These are phyloP conservation scores for Ophiosphaerella korrae DNA, from an alignment of 2,329 filamentous ascomycete genomes.

Conservation along the genomic window DNA sequence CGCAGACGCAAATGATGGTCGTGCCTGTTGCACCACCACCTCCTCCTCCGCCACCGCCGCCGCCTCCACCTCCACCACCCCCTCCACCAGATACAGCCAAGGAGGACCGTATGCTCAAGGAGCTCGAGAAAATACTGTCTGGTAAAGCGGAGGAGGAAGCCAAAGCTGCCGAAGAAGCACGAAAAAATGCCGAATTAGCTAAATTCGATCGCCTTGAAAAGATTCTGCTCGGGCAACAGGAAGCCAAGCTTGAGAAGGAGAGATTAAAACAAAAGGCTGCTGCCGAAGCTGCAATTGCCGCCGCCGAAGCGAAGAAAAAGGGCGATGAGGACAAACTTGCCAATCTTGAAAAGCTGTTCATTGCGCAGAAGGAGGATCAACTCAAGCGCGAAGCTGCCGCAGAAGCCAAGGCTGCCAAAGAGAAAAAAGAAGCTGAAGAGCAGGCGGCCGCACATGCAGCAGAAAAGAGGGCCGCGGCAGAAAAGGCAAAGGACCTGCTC, in stretches of 20 bases:
- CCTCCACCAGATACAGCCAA: conserved; percentile 28
- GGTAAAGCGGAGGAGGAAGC: conserved; percentile 38
- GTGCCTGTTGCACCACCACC: conserved; percentile 18
- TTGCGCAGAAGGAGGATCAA: conserved; percentile 50
- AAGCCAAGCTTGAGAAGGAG: conserved; percentile 31
- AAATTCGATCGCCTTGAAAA: conserved; percentile 46
- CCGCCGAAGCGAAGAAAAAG: conserved; percentile 40
- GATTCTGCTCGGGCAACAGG: conserved; percentile 43
- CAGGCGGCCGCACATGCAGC: conserved; percentile 58
- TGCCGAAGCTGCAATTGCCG: conserved; percentile 34
- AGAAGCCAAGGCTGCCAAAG: conserved; percentile 39
- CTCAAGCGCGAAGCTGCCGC: conserved; percentile 43
- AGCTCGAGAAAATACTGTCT: conserved; percentile 36
- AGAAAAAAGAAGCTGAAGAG: conserved; percentile 56
- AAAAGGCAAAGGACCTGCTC: conserved; percentile 31
- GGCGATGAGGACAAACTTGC: conserved; percentile 42
- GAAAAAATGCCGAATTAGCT: conserved; percentile 40
- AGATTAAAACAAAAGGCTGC: conserved; percentile 22
- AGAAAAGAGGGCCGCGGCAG: conserved; percentile 50
- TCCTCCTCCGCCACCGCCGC: conserved; percentile 7
- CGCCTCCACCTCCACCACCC: conserved; percentile 28
- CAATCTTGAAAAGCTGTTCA: conserved; percentile 47
- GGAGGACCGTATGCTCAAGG: conserved; percentile 40
- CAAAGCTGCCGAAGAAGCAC: conserved; percentile 31
- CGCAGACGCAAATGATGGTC: conserved; percentile 12